Percentiles rank a stretch among this genome's conserved stretches.
Conservation (phyloP, 305 asterid genomes). For the Solanum aculeatissimum region DNA sequence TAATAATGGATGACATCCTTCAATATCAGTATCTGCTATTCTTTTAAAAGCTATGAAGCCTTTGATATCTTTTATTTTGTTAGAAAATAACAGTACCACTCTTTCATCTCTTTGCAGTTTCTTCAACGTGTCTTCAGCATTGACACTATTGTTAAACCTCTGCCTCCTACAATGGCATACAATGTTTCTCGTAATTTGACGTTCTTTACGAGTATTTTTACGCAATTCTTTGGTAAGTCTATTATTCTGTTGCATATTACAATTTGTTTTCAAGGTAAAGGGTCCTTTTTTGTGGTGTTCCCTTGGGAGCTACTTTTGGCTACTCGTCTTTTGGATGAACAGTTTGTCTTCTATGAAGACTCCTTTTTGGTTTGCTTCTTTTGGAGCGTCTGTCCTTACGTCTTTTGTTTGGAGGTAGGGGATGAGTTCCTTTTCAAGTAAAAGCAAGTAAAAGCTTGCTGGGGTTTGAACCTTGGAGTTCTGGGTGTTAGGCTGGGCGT, state of each 20-base stretch:
- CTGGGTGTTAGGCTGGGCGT: neutral
- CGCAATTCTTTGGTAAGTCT: conserved; percentile 76
- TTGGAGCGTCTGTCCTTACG: neutral
- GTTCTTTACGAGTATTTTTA: conserved; percentile 91
- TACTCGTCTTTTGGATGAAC: neutral
- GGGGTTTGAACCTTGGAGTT: neutral
- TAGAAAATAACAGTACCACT: neutral
- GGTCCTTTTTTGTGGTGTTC: neutral
- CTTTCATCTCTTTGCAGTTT: conserved; percentile 44
- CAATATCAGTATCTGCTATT: neutral
- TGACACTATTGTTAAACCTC: conserved; percentile 85
- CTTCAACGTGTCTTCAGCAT: conserved; percentile 80
- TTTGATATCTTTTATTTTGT: neutral
- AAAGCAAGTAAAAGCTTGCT: neutral
- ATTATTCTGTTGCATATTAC: neutral
- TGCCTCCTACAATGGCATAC: conserved; percentile 80
- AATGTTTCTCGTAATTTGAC: conserved; percentile 69
- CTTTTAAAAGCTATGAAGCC: neutral
- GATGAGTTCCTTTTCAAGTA: neutral
- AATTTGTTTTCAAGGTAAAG: neutral
- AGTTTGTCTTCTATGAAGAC: neutral
- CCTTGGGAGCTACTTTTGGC: neutral
- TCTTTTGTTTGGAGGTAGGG: neutral
- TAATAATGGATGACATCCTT: neutral
- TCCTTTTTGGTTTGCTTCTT: neutral